Evolutionary conservation across 179 eudicot species (phyloP), one percentile per base, ranked within the genome.

Genomic region (Corrigiola litoralis): DNA sequence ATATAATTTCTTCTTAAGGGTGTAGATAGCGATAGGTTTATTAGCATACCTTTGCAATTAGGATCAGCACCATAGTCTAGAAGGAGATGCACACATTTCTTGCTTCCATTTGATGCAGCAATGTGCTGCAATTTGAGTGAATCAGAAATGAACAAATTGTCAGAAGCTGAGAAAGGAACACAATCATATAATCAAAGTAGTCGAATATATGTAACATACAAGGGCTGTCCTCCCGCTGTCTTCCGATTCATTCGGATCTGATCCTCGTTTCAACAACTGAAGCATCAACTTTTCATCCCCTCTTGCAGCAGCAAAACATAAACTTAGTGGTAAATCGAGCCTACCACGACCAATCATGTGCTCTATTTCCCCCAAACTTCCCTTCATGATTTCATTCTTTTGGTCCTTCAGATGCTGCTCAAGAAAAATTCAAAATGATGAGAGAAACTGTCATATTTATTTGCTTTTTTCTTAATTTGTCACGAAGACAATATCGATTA

Each of bases 191-290:
- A 66, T 41, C 5, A 54, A 40, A 16, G 16, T 6, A 25, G 41
- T 42, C 0, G 49, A 52, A 34, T 13, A 12, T 1, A 6, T 24
- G 16, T 4, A 51, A 78, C 80, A 45, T 55, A 94, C 99, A 71
- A 94, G 80, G 48, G 95, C 87, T 14, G 96, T 86, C 70, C 92
- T 85, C 50, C 96, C 95, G 44, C 72, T 81, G 42, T 86, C 80
- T 66, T 95, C 99, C 1, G 90, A 80, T 70, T 95, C 99, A 58
- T 95, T 95, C 12, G 99, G 95, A 71, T 95, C 96, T 1, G 85
- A 79, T 63, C 97, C 99, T 27, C 85, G 81, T 69, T 80, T 86
- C 75, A 95, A 72, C 82, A 91, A 65, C 51, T 82, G 83, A 58
- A 78, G 83, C 79, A 95, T 76, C 67, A 95, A 66, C n/a, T 77